These are phyloP conservation scores for Telfairia occidentalis DNA, from an alignment of 331 rosid genomes.

Conservation along the genomic window DNA sequence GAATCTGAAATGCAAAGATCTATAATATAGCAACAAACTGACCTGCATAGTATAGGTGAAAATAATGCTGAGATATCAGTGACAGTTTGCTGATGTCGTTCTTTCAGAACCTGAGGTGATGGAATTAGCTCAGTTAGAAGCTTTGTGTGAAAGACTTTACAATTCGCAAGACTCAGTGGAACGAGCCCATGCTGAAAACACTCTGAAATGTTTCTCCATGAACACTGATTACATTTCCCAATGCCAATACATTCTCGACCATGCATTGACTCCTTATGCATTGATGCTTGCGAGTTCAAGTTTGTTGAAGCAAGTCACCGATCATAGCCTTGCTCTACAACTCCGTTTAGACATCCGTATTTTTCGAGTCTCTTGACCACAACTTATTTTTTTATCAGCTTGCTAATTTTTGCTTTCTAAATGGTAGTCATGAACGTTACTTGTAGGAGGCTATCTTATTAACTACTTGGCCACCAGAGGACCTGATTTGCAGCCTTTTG, in stretches of 20 bases:
- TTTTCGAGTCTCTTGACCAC: slow-evolving; percentile 13
- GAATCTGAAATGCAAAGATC: not conserved
- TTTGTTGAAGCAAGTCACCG: slow-evolving; percentile 95
- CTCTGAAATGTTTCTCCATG: slow-evolving; percentile 77
- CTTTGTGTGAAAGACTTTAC: slow-evolving; percentile 84
- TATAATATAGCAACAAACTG: not conserved
- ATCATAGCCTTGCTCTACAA: slow-evolving; percentile 75
- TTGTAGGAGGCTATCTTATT: slow-evolving; percentile 76
- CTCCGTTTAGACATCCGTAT: slow-evolving; percentile 90
- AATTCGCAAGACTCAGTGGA: slow-evolving; percentile 87
- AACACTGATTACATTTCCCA: slow-evolving; percentile 78
- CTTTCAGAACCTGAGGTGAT: slow-evolving; percentile 20
- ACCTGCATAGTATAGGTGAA: not conserved
- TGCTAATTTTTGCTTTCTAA: not conserved
- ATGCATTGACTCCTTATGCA: slow-evolving; percentile 82
- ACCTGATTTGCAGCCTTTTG: slow-evolving; percentile 76
- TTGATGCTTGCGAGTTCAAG: slow-evolving; percentile 94
- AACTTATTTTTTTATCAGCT: not conserved
- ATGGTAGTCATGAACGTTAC: slow-evolving; percentile 14
- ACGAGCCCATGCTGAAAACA: slow-evolving; percentile 86
- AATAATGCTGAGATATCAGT: not conserved
- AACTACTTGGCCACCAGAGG: slow-evolving; percentile 90
- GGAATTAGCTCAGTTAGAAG: slow-evolving; percentile 92
- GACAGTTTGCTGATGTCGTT: not conserved
- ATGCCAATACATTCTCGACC: slow-evolving; percentile 90